phyloP scores from a whole-genome alignment of 495 filamentous ascomycete genomes.

The Daldinia concentrica region DNA sequence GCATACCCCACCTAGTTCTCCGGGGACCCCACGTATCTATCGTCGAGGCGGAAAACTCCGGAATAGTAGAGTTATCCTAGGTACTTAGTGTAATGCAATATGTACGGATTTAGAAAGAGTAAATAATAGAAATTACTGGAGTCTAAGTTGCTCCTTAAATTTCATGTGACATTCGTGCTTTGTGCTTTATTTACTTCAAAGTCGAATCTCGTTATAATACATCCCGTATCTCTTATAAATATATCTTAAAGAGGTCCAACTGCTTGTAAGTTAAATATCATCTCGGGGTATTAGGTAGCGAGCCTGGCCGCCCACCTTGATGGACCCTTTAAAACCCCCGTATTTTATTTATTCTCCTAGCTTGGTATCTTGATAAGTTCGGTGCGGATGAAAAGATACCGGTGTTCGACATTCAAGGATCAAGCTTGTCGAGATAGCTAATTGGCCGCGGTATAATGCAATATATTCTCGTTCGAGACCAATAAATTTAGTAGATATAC shows the following conservation, averaged over 20 bases:
- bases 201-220: background rate
- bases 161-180: background rate
- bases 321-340: background rate
- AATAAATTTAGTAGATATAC: background rate
- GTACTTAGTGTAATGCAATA: too few species aligned
- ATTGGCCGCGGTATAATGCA: background rate
- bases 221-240: background rate
- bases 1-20: background rate
- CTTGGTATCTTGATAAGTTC: background rate
- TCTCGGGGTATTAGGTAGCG: slow-evolving; percentile 34
- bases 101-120: background rate
- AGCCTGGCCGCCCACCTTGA: slow-evolving; percentile 2
- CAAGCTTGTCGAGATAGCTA: background rate
- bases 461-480: too few species aligned
- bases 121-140: background rate
- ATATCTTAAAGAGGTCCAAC: background rate
- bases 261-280: background rate
- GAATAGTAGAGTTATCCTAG: slow-evolving; percentile 3
- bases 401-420: background rate
- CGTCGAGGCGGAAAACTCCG: background rate
- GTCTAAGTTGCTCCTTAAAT: background rate
- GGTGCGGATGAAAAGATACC: background rate
- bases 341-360: background rate
- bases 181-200: background rate
- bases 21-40: slow-evolving; percentile 1